Evolutionary conservation across 208 protist genomes (phyloP).

Genomic region (Trypanosoma mega): DNA sequence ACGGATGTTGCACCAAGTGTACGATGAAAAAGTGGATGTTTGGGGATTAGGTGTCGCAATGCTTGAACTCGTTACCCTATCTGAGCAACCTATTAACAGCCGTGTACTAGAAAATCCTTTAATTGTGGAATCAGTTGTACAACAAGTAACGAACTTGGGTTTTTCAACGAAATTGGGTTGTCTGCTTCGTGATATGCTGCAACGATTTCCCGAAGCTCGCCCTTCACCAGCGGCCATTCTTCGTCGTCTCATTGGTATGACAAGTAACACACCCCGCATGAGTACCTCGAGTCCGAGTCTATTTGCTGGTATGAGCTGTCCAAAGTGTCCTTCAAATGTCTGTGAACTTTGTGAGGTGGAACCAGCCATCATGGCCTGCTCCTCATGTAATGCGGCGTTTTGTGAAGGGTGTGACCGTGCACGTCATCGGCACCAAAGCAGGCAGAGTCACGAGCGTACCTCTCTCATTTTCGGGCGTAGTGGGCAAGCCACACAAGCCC

Average conservation of each 20-base stretch:
- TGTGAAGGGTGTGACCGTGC: constrained; percentile 63
- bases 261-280: constrained; percentile 5
- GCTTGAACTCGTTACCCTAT: constrained; percentile 76
- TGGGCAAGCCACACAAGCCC: constrained; percentile 2
- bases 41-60: constrained; percentile 84
- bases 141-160: constrained; percentile 56
- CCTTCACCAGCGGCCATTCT: constrained; percentile 53
- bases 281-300: constrained; percentile 21
- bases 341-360: constrained; percentile 77
- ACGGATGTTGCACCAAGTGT: constrained; percentile 76
- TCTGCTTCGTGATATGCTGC: constrained; percentile 73
- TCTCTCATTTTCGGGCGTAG: constrained; percentile 11
- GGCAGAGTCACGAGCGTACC: constrained; percentile 63
- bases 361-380: constrained; percentile 35
- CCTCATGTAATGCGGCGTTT: constrained; percentile 44
- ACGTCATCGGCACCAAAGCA: constrained; percentile 59
- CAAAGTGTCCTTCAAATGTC: constrained; percentile 34
- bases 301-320: constrained; percentile 55
- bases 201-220: constrained; percentile 59
- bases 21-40: constrained; percentile 85
- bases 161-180: constrained; percentile 56
- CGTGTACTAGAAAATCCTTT: constrained; percentile 66
- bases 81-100: constrained; percentile 82
- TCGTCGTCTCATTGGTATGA: constrained; percentile 42
- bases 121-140: constrained; percentile 46